phyloP scores from a whole-genome alignment of 306 rosid species.

The Vachellia pachyceras region DNA sequence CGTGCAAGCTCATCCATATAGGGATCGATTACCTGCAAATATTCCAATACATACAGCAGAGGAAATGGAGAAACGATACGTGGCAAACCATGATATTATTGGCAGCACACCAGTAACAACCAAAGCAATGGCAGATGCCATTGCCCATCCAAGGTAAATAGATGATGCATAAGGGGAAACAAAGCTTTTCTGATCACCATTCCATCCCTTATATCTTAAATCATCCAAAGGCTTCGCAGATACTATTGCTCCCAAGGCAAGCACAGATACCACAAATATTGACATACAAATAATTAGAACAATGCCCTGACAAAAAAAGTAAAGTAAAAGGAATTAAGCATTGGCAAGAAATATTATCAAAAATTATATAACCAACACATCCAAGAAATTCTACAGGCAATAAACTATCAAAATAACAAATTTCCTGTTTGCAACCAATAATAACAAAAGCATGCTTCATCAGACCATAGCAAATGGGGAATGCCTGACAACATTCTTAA shows the following conservation, averaged over 20 bases:
- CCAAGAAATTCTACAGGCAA: slow-evolving; percentile 10
- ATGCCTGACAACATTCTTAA: background rate
- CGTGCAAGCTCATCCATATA: background rate
- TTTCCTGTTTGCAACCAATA: slow-evolving; percentile 21
- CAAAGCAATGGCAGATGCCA: slow-evolving; percentile 87
- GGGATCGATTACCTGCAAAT: slow-evolving; percentile 72
- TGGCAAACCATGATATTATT: slow-evolving; percentile 94
- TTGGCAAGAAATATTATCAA: slow-evolving; percentile 18
- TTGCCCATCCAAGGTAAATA: slow-evolving; percentile 96
- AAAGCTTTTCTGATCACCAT: slow-evolving; percentile 70
- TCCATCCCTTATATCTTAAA: slow-evolving; percentile 86
- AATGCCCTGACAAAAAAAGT: slow-evolving; percentile 68
- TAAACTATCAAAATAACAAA: slow-evolving; percentile 11
- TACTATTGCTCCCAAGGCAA: slow-evolving; percentile 89
- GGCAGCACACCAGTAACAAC: slow-evolving; percentile 90
- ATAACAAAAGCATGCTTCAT: slow-evolving; percentile 14
- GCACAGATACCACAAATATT: slow-evolving; percentile 78
- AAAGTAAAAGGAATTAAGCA: slow-evolving; percentile 35
- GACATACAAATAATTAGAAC: slow-evolving; percentile 68
- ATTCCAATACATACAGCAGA: slow-evolving; percentile 85
- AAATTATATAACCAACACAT: background rate
- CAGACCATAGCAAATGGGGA: slow-evolving; percentile 8
- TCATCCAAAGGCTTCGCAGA: slow-evolving; percentile 95
- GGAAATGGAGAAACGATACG: slow-evolving; percentile 87
- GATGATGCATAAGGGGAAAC: slow-evolving; percentile 87